Percentiles rank a stretch among this genome's conserved stretches.
phyloP scores from a whole-genome alignment of 352 stramenopile species.

The Aphanomyces cochlioides region DNA sequence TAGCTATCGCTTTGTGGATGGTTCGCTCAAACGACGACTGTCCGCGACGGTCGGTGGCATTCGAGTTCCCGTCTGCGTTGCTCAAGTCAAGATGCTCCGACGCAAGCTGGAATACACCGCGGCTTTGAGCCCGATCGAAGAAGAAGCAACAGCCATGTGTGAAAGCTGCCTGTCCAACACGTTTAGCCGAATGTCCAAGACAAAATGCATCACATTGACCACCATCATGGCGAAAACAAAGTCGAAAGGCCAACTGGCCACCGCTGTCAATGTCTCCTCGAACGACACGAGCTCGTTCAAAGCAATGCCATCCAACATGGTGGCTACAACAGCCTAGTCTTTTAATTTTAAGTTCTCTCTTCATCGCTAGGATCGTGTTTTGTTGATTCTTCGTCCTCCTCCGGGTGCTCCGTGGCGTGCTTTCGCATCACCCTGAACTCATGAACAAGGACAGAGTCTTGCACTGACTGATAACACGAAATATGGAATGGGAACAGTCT shows the following conservation, averaged over 20 bases:
- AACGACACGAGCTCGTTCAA: background rate
- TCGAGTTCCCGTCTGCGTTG: background rate
- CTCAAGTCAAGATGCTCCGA: background rate
- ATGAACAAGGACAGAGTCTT: too few relatives aligned
- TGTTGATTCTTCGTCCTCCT: too few relatives aligned
- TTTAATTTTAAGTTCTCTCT: too few relatives aligned
- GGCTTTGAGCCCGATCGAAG: background rate
- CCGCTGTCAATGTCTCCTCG: background rate
- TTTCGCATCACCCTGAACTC: too few relatives aligned
- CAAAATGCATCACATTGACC: slow-evolving; percentile 14
- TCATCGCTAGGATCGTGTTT: too few relatives aligned
- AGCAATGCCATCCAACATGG: background rate
- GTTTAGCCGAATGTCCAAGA: slow-evolving; percentile 4
- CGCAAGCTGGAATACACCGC: background rate
- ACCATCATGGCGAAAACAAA: background rate
- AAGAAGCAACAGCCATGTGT: background rate
- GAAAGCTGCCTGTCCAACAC: slow-evolving; percentile 7
- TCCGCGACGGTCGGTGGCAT: slow-evolving; percentile 5
- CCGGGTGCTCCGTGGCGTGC: too few relatives aligned
- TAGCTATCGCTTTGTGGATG: slow-evolving; percentile 20
- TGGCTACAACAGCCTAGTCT: too few relatives aligned
- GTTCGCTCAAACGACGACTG: background rate
- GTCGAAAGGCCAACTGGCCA: background rate
- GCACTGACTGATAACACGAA: too few relatives aligned
- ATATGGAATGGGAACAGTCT: too few relatives aligned